Conservation (phyloP, 2,329 filamentous ascomycete genomes). For the Xylaria sp. region DNA sequence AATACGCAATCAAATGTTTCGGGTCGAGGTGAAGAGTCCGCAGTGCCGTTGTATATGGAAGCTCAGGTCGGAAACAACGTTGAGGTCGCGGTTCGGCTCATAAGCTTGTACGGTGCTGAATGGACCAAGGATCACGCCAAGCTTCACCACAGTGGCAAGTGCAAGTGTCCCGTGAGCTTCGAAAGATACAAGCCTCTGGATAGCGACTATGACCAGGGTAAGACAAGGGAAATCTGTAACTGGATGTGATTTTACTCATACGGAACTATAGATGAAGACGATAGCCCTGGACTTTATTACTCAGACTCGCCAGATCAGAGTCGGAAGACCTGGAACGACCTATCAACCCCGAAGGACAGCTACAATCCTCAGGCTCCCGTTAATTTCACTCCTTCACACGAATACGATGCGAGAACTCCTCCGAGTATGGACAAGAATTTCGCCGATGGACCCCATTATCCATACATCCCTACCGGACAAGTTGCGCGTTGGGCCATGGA, state of each 20-base stretch:
- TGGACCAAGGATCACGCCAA: conserved; percentile 54
- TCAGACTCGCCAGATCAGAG: not conserved
- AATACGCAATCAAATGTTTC: not conserved
- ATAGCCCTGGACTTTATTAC: not conserved
- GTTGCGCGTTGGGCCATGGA: conserved; percentile 34
- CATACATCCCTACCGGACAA: conserved; percentile 9
- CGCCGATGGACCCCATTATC: not conserved
- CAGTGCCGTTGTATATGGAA: conserved; percentile 38
- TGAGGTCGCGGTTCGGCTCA: conserved; percentile 47
- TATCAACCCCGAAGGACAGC: not conserved
- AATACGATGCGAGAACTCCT: not conserved
- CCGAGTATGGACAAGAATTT: not conserved
- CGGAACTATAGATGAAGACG: conserved; percentile 5
- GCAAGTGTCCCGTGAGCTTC: conserved; percentile 51
- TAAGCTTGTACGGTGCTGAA: conserved; percentile 54
- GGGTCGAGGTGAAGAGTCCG: not conserved
- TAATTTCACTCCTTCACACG: not conserved
- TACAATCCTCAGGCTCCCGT: not conserved
- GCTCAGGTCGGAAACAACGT: conserved; percentile 28
- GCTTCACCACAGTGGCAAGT: conserved; percentile 51
- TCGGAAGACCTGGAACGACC: not conserved
- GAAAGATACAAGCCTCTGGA: conserved; percentile 43
- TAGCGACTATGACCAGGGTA: conserved; percentile 10
- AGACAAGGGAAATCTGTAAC: not conserved
- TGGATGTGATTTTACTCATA: conserved; percentile 9